Percentiles rank a stretch among this genome's conserved stretches.
phyloP scores from a whole-genome alignment of 73 alveolate species.

The Blepharisma japonicum region DNA sequence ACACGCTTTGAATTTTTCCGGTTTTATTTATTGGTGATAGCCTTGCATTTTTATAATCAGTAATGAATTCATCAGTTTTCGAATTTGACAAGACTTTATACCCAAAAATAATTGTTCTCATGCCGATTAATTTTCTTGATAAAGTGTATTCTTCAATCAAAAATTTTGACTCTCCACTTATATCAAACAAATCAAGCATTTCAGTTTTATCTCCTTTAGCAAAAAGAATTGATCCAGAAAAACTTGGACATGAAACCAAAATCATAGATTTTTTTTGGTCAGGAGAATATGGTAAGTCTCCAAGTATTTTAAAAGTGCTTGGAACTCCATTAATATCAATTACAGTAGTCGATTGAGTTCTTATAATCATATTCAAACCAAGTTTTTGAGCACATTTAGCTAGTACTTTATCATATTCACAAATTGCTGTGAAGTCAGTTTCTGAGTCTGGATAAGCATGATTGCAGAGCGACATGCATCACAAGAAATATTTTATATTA shows the following conservation, averaged over 20 bases:
- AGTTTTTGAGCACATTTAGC: neutral
- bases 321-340: neutral
- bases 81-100: neutral
- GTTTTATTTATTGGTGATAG: slow-evolving; percentile 4
- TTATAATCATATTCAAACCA: neutral
- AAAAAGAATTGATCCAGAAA: neutral
- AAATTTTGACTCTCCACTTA: neutral
- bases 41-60: slow-evolving; percentile 16
- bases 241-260: neutral
- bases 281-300: neutral
- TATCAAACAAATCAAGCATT: neutral
- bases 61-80: neutral
- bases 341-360: neutral
- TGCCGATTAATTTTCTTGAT: neutral
- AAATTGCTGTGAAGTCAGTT: neutral
- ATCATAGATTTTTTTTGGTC: neutral
- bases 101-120: neutral
- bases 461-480: neutral
- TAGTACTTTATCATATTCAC: slow-evolving; percentile 5
- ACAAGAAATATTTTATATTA: no score
- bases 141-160: neutral
- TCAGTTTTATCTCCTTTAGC: neutral
- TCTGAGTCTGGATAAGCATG: slow-evolving; percentile 10
- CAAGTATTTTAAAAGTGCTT: neutral
- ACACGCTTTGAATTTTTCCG: neutral